Percentiles rank a stretch among this genome's conserved stretches.
phyloP scores from a whole-genome alignment of 345 rosid genomes.

The Sisymbrium irio region DNA sequence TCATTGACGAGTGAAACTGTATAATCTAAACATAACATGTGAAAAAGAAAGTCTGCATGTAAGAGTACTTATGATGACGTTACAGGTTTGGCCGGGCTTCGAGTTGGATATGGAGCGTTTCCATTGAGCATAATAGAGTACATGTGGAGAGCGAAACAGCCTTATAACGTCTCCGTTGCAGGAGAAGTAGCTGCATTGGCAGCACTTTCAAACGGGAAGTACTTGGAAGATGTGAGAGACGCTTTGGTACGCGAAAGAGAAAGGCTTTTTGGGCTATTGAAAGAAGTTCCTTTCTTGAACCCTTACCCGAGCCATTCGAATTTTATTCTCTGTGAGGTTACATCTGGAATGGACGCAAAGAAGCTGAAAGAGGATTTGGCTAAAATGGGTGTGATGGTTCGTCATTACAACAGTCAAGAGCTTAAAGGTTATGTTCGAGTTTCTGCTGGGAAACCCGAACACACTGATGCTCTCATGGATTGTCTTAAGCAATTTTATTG shows the following conservation, averaged over 20 bases:
- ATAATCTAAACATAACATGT: neutral
- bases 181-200: constrained; percentile 95
- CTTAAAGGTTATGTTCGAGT: constrained; percentile 73
- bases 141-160: constrained; percentile 93
- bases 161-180: constrained; percentile 92
- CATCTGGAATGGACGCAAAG: constrained; percentile 79
- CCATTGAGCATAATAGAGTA: constrained; percentile 81
- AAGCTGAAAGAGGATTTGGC: constrained; percentile 90
- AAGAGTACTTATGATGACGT: neutral
- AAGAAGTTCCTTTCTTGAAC: constrained; percentile 71
- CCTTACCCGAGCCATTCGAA: constrained; percentile 85
- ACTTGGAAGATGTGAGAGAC: constrained; percentile 74
- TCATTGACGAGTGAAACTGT: neutral
- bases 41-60: neutral
- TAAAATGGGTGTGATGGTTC: constrained; percentile 84
- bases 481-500: constrained; percentile 50
- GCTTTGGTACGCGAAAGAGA: constrained; percentile 68
- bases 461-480: constrained; percentile 62
- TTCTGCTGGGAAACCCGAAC: constrained; percentile 86
- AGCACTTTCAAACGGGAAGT: constrained; percentile 66
- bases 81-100: constrained; percentile 85
- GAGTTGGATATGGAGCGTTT: constrained; percentile 97
- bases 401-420: constrained; percentile 82
- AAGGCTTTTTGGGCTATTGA: constrained; percentile 68
- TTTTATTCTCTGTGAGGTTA: constrained; percentile 85